phyloP scores from a whole-genome alignment of 495 filamentous ascomycete genomes.

The Tirmania nivea region DNA sequence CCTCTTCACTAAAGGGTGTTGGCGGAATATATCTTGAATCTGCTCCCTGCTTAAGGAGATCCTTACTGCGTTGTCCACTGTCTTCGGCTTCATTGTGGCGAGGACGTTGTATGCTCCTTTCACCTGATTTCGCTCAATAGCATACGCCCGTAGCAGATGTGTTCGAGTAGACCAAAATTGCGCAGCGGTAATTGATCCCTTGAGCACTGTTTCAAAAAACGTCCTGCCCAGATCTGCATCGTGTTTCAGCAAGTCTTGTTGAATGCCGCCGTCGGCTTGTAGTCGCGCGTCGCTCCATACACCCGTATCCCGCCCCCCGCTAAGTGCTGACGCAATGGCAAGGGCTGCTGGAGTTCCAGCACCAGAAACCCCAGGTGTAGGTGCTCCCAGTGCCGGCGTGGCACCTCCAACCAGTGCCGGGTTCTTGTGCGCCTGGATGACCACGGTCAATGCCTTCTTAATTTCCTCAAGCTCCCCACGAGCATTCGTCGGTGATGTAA shows the following conservation, averaged over 20 bases:
- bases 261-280: constrained; percentile 50
- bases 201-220: constrained; percentile 64
- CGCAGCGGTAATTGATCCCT: constrained; percentile 50
- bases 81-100: constrained; percentile 62
- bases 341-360: constrained; percentile 24
- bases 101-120: constrained; percentile 81
- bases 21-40: constrained; percentile 73
- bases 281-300: constrained; percentile 41
- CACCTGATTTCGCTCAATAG: constrained; percentile 65
- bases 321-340: constrained; percentile 28
- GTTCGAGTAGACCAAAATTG: constrained; percentile 87
- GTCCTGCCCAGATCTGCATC: constrained; percentile 50
- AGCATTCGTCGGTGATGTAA: constrained; percentile 65
- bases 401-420: constrained; percentile 21
- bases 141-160: constrained; percentile 68
- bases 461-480: constrained; percentile 65
- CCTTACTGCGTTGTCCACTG: constrained; percentile 52
- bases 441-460: constrained; percentile 54
- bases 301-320: constrained; percentile 24
- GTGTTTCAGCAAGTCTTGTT: constrained; percentile 63
- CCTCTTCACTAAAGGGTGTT: constrained; percentile 73
- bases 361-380: constrained; percentile 24
- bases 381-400: constrained; percentile 12
- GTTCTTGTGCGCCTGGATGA: constrained; percentile 46
- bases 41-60: constrained; percentile 80